These are phyloP conservation scores for Corynascus novoguineensis DNA, from an alignment of 495 filamentous ascomycete species.

Conservation along the genomic window DNA sequence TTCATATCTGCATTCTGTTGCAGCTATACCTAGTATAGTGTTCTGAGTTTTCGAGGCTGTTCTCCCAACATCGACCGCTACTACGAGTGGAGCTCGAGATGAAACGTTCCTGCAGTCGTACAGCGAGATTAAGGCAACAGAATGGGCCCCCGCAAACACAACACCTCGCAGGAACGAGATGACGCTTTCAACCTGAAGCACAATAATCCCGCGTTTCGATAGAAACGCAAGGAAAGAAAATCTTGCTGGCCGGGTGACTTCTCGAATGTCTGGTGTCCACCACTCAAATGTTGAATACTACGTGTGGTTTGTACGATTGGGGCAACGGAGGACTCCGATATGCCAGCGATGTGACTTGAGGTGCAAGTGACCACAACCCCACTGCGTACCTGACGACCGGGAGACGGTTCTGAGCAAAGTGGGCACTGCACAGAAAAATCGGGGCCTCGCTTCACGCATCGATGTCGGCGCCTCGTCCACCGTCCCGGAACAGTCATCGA, in stretches of 20 bases:
- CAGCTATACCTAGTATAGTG: too few relatives aligned
- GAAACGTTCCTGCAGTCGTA: constrained; percentile 3
- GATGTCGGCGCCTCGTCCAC: not conserved
- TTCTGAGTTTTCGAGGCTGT: not conserved
- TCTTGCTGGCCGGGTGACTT: too few relatives aligned
- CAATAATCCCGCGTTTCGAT: too few relatives aligned
- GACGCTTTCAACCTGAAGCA: not conserved
- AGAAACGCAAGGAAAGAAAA: too few relatives aligned
- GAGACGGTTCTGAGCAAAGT: not conserved
- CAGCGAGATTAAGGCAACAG: not conserved
- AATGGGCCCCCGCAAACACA: not conserved
- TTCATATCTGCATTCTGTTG: too few relatives aligned
- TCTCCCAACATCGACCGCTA: not conserved
- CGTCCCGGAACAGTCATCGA: not conserved
- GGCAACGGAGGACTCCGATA: too few relatives aligned
- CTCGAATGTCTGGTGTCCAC: too few relatives aligned
- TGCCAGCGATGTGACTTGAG: too few relatives aligned
- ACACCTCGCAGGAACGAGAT: not conserved
- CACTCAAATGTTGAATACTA: too few relatives aligned
- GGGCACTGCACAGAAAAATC: not conserved
- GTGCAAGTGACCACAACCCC: not conserved
- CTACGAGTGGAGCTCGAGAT: not conserved
- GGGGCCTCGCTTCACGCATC: not conserved
- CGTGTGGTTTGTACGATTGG: too few relatives aligned
- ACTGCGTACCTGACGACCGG: not conserved